phyloP scores from a whole-genome alignment of 352 stramenopile species.

The Globisporangium paddicum region DNA sequence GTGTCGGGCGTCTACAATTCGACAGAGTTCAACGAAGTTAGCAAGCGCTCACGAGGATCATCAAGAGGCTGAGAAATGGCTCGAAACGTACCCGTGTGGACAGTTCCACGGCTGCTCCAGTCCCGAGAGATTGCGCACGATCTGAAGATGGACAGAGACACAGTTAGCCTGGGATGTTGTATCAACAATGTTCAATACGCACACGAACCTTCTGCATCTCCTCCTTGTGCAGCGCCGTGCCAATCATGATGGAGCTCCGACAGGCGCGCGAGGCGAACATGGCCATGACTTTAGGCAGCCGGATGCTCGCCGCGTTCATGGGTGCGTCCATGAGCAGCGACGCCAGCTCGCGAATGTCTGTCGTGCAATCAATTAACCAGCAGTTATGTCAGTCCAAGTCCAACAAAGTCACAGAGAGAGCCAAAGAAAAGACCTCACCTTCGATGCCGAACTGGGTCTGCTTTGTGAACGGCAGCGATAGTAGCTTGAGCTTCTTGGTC shows the following conservation, averaged over 20 bases:
- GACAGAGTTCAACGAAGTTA: neutral
- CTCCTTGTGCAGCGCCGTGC: conserved; percentile 86
- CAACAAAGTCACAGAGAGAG: neutral
- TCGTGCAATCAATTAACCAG: neutral
- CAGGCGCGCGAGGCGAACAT: conserved; percentile 97
- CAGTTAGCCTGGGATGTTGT: neutral
- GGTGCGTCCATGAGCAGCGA: conserved; percentile 74
- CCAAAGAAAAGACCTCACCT: conserved; percentile 27
- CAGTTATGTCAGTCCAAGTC: neutral
- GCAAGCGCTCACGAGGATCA: neutral
- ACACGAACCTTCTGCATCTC: conserved; percentile 89
- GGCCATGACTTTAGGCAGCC: conserved; percentile 92
- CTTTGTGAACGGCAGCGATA: conserved; percentile 86
- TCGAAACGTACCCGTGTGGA: conserved; percentile 72
- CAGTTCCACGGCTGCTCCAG: conserved; percentile 97
- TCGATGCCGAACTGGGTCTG: conserved; percentile 82
- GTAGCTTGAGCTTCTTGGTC: conserved; percentile 61
- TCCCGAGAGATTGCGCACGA: conserved; percentile 85
- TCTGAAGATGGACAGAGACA: conserved; percentile 24
- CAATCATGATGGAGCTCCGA: conserved; percentile 96
- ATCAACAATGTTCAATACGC: neutral
- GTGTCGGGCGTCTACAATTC: conserved; percentile 49
- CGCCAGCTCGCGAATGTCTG: conserved; percentile 87
- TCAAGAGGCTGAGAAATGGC: neutral
- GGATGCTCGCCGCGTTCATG: conserved; percentile 46